These are phyloP conservation scores for Solanum sparsipilum DNA, from an alignment of 257 asterid genomes.

Conservation along the genomic window DNA sequence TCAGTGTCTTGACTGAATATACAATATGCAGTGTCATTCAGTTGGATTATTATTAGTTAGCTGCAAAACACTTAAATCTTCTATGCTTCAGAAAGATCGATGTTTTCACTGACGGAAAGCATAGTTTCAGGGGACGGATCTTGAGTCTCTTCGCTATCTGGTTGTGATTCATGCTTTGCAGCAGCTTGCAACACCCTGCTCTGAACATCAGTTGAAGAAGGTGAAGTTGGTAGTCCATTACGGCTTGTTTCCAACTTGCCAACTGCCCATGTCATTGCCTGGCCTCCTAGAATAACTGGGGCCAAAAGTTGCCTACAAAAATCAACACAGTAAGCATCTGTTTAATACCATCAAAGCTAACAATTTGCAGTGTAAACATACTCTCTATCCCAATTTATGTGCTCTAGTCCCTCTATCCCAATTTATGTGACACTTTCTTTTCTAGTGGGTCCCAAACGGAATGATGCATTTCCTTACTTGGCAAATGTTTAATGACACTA, in stretches of 20 bases:
- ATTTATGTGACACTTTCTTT: not conserved
- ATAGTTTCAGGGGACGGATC: conserved; percentile 24
- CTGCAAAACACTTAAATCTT: not conserved
- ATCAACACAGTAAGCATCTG: not conserved
- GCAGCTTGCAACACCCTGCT: conserved; percentile 92
- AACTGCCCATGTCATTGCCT: conserved; percentile 68
- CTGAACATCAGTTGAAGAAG: conserved; percentile 77
- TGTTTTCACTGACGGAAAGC: conserved; percentile 33
- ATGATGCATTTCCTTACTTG: not conserved
- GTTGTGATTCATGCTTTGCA: conserved; percentile 90
- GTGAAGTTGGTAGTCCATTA: conserved; percentile 77
- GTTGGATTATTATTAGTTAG: not conserved
- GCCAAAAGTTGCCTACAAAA: conserved; percentile 42
- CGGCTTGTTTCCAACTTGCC: conserved; percentile 45
- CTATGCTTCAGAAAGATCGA: conserved; percentile 68
- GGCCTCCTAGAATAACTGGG: conserved; percentile 57
- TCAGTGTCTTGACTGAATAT: not conserved
- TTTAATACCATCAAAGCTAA: not conserved
- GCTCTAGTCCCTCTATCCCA: not conserved
- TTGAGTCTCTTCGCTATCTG: conserved; percentile 36
- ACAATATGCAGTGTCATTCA: not conserved
- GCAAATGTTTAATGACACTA: not conserved
- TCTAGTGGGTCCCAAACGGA: not conserved
- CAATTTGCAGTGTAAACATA: not conserved
- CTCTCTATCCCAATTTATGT: not conserved